Percentiles rank a stretch among this genome's conserved stretches.
Conservation (phyloP, 2,329 filamentous ascomycete genomes). For the Botrytis aclada region DNA sequence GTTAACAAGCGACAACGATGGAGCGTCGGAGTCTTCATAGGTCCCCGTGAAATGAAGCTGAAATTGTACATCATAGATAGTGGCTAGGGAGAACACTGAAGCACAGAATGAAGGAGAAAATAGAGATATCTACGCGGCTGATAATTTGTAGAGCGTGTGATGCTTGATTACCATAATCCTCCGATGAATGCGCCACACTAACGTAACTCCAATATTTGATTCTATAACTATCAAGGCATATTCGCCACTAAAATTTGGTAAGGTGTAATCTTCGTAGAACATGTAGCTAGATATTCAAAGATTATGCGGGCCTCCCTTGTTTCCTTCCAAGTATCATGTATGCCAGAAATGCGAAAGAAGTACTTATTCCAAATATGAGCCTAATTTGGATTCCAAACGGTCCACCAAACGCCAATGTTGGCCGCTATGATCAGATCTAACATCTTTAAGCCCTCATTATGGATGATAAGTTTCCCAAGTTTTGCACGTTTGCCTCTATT, state of each 20-base stretch:
- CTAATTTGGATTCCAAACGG: constrained; percentile 61
- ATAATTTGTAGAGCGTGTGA: constrained; percentile 6
- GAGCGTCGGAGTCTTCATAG: not conserved
- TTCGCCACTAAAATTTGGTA: not conserved
- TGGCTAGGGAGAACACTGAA: not conserved
- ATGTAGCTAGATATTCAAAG: not conserved
- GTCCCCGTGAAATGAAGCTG: not conserved
- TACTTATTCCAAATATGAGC: not conserved
- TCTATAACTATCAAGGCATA: not conserved
- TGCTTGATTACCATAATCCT: not conserved
- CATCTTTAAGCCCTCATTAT: constrained; percentile 92
- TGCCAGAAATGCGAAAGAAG: not conserved
- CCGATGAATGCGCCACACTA: not conserved
- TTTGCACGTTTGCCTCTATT: constrained; percentile 84
- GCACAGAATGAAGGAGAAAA: not conserved
- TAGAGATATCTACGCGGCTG: not conserved
- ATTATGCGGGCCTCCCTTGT: not conserved
- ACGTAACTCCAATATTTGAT: not conserved
- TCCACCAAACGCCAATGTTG: constrained; percentile 93
- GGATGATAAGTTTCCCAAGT: constrained; percentile 86
- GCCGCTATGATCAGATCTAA: constrained; percentile 86
- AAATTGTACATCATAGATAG: not conserved
- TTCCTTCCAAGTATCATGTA: not conserved
- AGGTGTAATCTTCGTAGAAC: not conserved
- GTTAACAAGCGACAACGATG: not conserved